Evolutionary conservation across 495 filamentous ascomycete species (phyloP), one percentile per base, ranked within the genome.

Genomic region (Aspergillus leporis): DNA sequence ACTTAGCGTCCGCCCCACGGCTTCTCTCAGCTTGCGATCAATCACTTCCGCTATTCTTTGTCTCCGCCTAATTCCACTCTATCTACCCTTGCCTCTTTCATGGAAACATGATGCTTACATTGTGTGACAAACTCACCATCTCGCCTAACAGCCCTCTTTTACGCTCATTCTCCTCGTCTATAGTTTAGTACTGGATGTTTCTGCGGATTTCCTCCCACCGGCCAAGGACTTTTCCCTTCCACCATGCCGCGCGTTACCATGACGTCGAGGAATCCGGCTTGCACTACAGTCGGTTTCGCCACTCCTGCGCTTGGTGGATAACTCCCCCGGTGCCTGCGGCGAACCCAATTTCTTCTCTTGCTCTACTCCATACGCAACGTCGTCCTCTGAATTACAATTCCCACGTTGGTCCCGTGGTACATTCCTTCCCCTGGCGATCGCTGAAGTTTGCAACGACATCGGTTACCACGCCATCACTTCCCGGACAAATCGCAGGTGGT

Each of bases 181-280:
- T 14, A 30, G 62, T 58, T 13, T 18, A 30, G 63, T 59, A 62
- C 73, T 74, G 74, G 56, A 78, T 78, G 75, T 73, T 61, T 69
- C 36, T 64, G 61, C 65, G 66, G 54, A 60, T 56, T 60, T 60
- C 64, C 53, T 23, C 53, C 52, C 50, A 56, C 48, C 67, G 62
- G 58, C 62, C 66, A 51, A 64, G 61, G 65, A 70, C 59, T 55
- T 50, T 65, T 56, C 61, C 59, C 60, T 48, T 63, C 56, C 71
- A 69, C 51, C 67, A 77, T 78, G 67, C 64, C 65, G 60, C 45
- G 30, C 61, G 51, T 67, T 66, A 56, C 62, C 61, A 60, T 61
- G 54, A 64, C 64, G 34, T 56, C 64, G 58, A 55, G 59, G 65
- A 68, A 66, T 65, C 60, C 63, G 56, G 65, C 57, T 56, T 41